Conservation (phyloP, 768 basidiomycete species). For the Tulasnella sp. region DNA sequence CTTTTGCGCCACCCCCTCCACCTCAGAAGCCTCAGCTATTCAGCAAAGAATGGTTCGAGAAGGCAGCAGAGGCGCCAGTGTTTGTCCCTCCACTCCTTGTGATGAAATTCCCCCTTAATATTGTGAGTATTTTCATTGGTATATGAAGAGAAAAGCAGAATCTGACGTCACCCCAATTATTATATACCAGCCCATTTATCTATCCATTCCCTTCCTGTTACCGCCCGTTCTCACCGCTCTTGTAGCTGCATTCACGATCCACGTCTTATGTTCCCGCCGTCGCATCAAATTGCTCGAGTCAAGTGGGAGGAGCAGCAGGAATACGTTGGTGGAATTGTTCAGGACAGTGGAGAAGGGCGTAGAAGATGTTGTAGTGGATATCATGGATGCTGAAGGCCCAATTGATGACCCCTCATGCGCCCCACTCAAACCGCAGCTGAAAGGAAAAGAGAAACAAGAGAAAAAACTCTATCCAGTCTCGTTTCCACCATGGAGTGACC, state of each 20-base stretch:
- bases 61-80: constrained; percentile 28
- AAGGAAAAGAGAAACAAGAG: background rate
- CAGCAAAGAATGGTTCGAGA: constrained; percentile 36
- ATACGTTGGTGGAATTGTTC: constrained; percentile 3
- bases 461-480: background rate
- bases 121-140: constrained; percentile 35
- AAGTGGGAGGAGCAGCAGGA: constrained; percentile 24
- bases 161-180: constrained; percentile 1
- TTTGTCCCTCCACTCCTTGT: constrained; percentile 48
- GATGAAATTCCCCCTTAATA: constrained; percentile 52
- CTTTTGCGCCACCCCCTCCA: constrained; percentile 32
- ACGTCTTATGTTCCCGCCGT: constrained; percentile 34
- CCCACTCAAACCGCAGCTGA: background rate
- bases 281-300: constrained; percentile 55
- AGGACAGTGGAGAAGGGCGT: constrained; percentile 26
- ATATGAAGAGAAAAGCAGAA: background rate
- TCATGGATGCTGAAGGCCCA: constrained; percentile 34
- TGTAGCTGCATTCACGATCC: constrained; percentile 20
- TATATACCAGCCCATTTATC: constrained; percentile 35
- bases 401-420: constrained; percentile 27
- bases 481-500: background rate
- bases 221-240: constrained; percentile 42
- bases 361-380: constrained; percentile 45
- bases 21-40: constrained; percentile 28
- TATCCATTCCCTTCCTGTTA: constrained; percentile 49